Evolutionary conservation across 2,329 filamentous ascomycete genomes (phyloP).

Genomic region (Periglandula ipomoeae): DNA sequence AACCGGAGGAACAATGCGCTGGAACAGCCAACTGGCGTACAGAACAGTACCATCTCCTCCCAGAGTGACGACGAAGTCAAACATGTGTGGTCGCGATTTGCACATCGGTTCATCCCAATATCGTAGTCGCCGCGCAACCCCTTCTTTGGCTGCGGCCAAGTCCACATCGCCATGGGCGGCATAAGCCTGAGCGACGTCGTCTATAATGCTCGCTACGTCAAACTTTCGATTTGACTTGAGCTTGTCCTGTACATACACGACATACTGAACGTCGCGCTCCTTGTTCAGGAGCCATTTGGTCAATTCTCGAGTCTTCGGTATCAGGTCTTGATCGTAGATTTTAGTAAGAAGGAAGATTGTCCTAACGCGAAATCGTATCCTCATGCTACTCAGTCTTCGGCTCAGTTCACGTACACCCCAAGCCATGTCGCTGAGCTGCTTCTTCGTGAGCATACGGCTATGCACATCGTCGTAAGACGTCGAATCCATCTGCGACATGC

Average conservation of each 20-base stretch:
- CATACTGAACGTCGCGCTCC: slow-evolving; percentile 59
- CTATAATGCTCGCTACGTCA: slow-evolving; percentile 58
- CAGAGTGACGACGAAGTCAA: slow-evolving; percentile 88
- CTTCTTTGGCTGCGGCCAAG: slow-evolving; percentile 23
- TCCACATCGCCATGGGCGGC: slow-evolving; percentile 25
- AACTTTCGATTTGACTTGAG: slow-evolving; percentile 65
- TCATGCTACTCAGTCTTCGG: slow-evolving; percentile 74
- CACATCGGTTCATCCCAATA: slow-evolving; percentile 83
- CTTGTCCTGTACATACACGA: slow-evolving; percentile 74
- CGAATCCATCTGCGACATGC: slow-evolving; percentile 32
- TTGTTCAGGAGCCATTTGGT: slow-evolving; percentile 71
- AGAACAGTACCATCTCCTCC: slow-evolving; percentile 96
- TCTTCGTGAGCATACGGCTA: slow-evolving; percentile 81
- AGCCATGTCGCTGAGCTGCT: slow-evolving; percentile 92
- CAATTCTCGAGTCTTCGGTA: slow-evolving; percentile 68
- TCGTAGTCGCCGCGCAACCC: slow-evolving; percentile 47
- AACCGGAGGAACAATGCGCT: slow-evolving; percentile 87
- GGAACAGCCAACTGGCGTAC: slow-evolving; percentile 94
- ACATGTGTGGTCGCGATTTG: slow-evolving; percentile 67
- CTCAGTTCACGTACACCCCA: slow-evolving; percentile 89
- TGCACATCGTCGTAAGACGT: slow-evolving; percentile 31
- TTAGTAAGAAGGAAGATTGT: slow-evolving; percentile 87
- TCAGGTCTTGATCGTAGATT: slow-evolving; percentile 73
- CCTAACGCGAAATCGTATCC: slow-evolving; percentile 70
- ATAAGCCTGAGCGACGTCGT: slow-evolving; percentile 45